Base-by-base conservation (phyloP, 1,284 basidiomycete species). In the Caloboletus firmus region DNA sequence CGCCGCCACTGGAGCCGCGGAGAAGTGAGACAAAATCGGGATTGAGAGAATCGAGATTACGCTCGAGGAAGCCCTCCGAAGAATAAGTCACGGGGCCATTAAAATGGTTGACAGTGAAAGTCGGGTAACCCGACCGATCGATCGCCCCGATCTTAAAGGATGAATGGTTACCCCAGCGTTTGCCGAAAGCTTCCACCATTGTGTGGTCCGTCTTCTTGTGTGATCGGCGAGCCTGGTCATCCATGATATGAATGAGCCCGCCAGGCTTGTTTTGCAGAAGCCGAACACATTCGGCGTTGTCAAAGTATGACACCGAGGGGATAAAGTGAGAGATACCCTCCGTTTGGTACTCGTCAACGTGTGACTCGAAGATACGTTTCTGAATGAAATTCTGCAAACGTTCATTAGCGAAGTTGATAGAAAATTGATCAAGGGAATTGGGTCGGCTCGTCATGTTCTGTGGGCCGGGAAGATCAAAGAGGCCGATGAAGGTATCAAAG, bases 381-480 rank as follows among this genome's bases (percentile, higher is more conserved):
- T 95, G 87, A 32, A 91, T 80, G 78, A 91, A 97, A 60, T 85
- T 80, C 53, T 97, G 93, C 35, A 98, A 70, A 15, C 90, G 85
- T 68, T 99, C 95, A 63, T 24, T 93, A 46, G 95, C 93, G 65
- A 93, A 95, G 74, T 99, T 99, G 79, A 98, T 81, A 71, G 90
- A 93, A 73, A 99, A 95, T 62, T 98, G 94, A 64, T 98, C 95
- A 36, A 99, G 83, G 15, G 93, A 95, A 72, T 98, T 97, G 51
- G 89, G 81, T 2, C 87, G 82, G 58, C 84, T 84, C 6, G 90
- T 85, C 71, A 93, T 83, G 72, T 95, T 93, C 70, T 95, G 91
- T 15, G 87, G 84, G n/a, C 96, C 95, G 2, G 97, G 95, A 1
- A 98, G 82, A 70, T 99, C 95, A 67, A 99, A 88, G 37, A 99